Evolutionary conservation across 441 rosid genomes (phyloP).

Genomic region (Gossypium gossypioides): DNA sequence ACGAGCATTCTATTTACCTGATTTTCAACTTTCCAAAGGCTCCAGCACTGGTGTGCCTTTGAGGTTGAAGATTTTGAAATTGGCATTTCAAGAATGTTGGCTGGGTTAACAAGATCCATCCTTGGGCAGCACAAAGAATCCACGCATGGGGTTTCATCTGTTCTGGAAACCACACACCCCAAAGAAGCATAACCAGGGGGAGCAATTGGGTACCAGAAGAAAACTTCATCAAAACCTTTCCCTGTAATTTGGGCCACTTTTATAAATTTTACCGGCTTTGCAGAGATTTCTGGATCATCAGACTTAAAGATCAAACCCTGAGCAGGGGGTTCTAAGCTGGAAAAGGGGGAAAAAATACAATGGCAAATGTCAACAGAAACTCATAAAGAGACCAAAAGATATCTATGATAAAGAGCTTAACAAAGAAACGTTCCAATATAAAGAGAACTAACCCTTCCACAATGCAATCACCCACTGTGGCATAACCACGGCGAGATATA

Average conservation of each 20-base stretch:
- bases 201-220: constrained; percentile 96
- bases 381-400: constrained; percentile 9
- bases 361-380: constrained; percentile 14
- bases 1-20: constrained; percentile 47
- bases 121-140: constrained; percentile 85
- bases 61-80: constrained; percentile 73
- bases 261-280: constrained; percentile 83
- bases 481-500: constrained; percentile 61
- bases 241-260: constrained; percentile 81
- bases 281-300: constrained; percentile 70
- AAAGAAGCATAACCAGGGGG: constrained; percentile 93
- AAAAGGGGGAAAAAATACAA: constrained; percentile 15
- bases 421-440: constrained; percentile 3
- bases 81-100: constrained; percentile 68
- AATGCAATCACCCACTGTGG: constrained; percentile 85
- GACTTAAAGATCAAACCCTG: constrained; percentile 72
- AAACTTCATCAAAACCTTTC: constrained; percentile 83
- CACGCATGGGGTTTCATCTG: constrained; percentile 59
- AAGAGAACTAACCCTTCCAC: constrained; percentile 70
- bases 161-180: constrained; percentile 81
- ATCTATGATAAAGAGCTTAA: constrained; percentile 1
- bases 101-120: constrained; percentile 82
- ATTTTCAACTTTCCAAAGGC: constrained; percentile 96
- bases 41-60: constrained; percentile 80
- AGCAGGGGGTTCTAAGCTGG: constrained; percentile 91